Evolutionary conservation across 805 yeast species (phyloP), one percentile per base, ranked within the genome.

Genomic region (Saccharomycopsis lassenensis): DNA sequence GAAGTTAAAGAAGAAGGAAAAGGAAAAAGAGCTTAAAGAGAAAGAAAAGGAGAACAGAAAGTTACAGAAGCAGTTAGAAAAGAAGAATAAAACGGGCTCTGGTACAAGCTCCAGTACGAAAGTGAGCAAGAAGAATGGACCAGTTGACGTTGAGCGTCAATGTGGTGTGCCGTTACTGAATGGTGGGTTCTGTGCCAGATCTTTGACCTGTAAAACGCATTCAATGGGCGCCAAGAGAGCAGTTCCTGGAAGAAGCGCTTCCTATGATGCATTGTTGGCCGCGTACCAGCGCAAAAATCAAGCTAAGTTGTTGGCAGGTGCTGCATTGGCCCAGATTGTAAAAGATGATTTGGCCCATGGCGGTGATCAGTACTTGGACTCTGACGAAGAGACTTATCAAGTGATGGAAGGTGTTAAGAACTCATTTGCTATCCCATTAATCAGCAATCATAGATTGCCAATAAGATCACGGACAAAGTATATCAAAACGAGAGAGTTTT

Each of bases 201-300:
- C 96, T 0, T 64, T 91, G 42, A 91, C 98, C 0, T 91, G 98
- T 67, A 91, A 91, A 54, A 86, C 96, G 0, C 98, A 91, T 58
- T 84, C 97, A 1, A 87, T 91, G 95, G 96, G 96, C 23, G 95
- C 96, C 19, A 91, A 91, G 51, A 71, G 98, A 48, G 87, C 95
- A 1, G 98, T 91, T 15, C 76, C 74, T 12, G 98, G 98, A 7
- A 69, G 98, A 49, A 77, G 94, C 24, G 87, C 91, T 5, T 86
- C 95, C 1, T 91, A 86, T 58, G 98, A 91, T 55, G 76, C 74
- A 20, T 62, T 91, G 36, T 63, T 91, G 38, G 85, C 87, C 15
- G 87, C 85, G 12, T 87, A 89, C 52, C 98, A 91, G 60, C 77
- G 86, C 49, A 74, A 84, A 49, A 89, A 89, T 54, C 96, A 91